Base-by-base conservation (phyloP, 768 basidiomycete species). In the Cyclocybe aegerita region DNA sequence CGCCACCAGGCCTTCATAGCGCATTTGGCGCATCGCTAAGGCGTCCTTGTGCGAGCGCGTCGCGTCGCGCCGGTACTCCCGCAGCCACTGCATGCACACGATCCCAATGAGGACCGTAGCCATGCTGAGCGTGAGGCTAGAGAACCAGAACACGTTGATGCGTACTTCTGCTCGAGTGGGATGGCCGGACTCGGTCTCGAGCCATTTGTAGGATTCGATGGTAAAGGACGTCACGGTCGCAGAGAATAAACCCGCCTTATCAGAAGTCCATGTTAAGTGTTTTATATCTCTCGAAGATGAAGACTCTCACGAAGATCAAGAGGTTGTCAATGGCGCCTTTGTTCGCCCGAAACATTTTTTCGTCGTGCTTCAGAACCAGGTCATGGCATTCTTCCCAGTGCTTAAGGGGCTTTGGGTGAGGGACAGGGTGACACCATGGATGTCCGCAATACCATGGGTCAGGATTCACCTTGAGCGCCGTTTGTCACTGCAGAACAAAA, bases 11-110 rank as follows among this genome's bases (percentile, higher is more conserved):
- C 61, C 63, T 45, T 61, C 59, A 32, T 59, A 59, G 0, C 60
- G 63, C 41, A 65, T 49, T 35, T 67, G 63, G 9, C 65, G 59
- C n/a, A 64, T 46, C 11, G 56, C 52, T 10, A 65, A 34, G 7
- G 61, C 60, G 30, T 59, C 57, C 44, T 58, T 55, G 31, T 50
- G 58, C 11, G 57, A 55, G 12, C 43, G 48, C 15, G 53, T 50
- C 35, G 60, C 51, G 43, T 57, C 54, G 17, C 57, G 52, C 16
- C 52, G 54, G 34, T 59, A 66, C 44, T 65, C 63, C 2, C 62
- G 60, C 10, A 62, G 48, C 66, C 65, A 65, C 31, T 66, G 65
- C 47, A 56, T 52, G 48, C 58, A 61, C n/a, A 62, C 45, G 11
- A 61, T 66, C 16, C 61, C 63, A 7, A 63, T 16, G n/a, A 64